Percentiles rank a stretch among this genome's conserved stretches.
Conservation (phyloP, 306 rosid species). For the Prunus mume region DNA sequence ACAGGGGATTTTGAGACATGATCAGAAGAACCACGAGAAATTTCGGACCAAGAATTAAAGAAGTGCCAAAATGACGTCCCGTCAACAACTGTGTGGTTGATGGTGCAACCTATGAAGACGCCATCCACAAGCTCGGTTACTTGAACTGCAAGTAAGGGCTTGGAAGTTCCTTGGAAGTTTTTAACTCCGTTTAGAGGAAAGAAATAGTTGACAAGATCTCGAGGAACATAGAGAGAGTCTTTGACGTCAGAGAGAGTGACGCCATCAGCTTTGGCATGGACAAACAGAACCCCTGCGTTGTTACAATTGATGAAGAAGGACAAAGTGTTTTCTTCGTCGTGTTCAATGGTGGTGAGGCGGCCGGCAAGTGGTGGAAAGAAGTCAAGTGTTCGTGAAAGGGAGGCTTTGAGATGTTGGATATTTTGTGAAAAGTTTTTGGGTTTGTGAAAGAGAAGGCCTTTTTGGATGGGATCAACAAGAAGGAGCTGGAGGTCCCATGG, state of each 20-base stretch:
- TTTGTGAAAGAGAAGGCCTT: constrained; percentile 33
- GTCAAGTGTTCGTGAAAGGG: constrained; percentile 17
- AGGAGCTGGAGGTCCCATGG: constrained; percentile 45
- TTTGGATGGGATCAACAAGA: constrained; percentile 16
- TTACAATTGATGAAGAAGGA: constrained; percentile 30
- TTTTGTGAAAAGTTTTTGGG: neutral
- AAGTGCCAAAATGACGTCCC: constrained; percentile 12
- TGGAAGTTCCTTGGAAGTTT: neutral
- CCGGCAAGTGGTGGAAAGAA: constrained; percentile 15
- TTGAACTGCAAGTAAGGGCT: constrained; percentile 6
- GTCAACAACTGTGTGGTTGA: neutral
- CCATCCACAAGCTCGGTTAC: constrained; percentile 30
- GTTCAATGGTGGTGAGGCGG: neutral
- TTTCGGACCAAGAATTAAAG: constrained; percentile 10
- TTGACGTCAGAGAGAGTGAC: constrained; percentile 11
- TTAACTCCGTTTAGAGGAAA: constrained; percentile 3
- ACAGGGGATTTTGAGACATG: neutral
- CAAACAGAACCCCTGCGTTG: constrained; percentile 15
- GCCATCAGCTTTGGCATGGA: constrained; percentile 6
- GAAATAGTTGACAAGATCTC: constrained; percentile 13
- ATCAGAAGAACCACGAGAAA: neutral
- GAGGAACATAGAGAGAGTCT: constrained; percentile 28
- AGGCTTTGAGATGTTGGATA: constrained; percentile 20
- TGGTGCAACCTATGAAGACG: constrained; percentile 2
- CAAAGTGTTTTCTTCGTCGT: neutral